A percentile compares a stretch with the other conserved stretches of the same genome.
Evolutionary conservation across 768 basidiomycete genomes (phyloP).

Genomic region (Hericium rajendrae): DNA sequence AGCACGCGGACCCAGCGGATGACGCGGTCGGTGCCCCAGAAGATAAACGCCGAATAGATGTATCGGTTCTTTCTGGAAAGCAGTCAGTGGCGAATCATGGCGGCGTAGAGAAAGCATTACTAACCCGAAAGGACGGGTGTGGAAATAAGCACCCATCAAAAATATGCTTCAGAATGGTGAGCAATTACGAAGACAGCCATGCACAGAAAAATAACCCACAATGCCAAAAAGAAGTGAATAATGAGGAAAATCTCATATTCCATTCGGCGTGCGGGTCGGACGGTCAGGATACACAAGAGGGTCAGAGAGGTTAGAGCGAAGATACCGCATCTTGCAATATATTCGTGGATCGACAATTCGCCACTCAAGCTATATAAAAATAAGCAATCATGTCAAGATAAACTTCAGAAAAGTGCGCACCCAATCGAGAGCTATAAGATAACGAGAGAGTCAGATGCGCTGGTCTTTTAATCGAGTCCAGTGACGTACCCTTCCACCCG

Average conservation of each 20-base stretch:
- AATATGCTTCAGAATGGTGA: slow-evolving; percentile 17
- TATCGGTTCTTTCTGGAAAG: slow-evolving; percentile 20
- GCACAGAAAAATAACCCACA: slow-evolving; percentile 22
- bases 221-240: slow-evolving; percentile 33
- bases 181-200: not conserved
- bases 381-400: not conserved
- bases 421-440: not conserved
- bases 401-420: not conserved
- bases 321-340: slow-evolving; percentile 26
- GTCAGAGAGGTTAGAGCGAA: slow-evolving; percentile 30
- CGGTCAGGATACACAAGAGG: slow-evolving; percentile 35
- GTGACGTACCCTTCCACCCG: not conserved
- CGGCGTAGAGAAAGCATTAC: slow-evolving; percentile 8
- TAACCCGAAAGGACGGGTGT: slow-evolving; percentile 16
- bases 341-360: not conserved
- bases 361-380: not conserved
- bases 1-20: slow-evolving; percentile 38
- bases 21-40: slow-evolving; percentile 49
- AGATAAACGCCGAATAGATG: slow-evolving; percentile 40
- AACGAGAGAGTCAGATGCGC: too few relatives aligned
- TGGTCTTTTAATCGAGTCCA: not conserved
- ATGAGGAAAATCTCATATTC: slow-evolving; percentile 46
- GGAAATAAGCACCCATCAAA: slow-evolving; percentile 23
- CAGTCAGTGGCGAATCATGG: not conserved
- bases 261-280: slow-evolving; percentile 37